These are phyloP conservation scores for Melanomma pulvis-pyrius DNA, from an alignment of 495 filamentous ascomycete species.

Conservation along the genomic window DNA sequence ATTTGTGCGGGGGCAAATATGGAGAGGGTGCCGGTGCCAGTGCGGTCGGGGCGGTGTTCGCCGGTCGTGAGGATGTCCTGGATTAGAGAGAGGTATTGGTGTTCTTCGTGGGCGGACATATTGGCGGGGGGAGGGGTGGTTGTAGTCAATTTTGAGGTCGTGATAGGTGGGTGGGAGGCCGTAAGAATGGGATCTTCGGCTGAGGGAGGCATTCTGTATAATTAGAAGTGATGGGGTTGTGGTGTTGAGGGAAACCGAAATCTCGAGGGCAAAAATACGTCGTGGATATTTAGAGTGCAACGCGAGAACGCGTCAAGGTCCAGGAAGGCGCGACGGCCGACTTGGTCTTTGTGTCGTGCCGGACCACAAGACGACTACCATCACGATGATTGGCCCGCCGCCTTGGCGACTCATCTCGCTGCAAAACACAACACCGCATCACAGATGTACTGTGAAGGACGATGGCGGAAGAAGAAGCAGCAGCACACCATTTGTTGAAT, in stretches of 20 bases:
- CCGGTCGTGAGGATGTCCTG: slow-evolving; percentile 72
- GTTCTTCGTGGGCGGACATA: slow-evolving; percentile 43
- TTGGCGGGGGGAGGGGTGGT: background rate
- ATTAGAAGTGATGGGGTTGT: background rate
- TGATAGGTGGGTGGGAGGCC: background rate
- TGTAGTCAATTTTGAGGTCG: background rate
- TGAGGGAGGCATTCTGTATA: slow-evolving; percentile 27
- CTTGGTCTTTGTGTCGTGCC: slow-evolving; percentile 2
- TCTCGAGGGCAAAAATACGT: background rate
- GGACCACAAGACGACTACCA: background rate
- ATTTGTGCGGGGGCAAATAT: slow-evolving; percentile 85
- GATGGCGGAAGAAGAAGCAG: slow-evolving; percentile 31
- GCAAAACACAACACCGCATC: slow-evolving; percentile 8
- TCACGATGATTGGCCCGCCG: background rate
- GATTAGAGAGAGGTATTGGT: slow-evolving; percentile 56
- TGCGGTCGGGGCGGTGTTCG: slow-evolving; percentile 82
- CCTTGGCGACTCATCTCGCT: slow-evolving; percentile 6
- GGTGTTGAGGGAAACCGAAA: background rate
- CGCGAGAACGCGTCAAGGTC: background rate
- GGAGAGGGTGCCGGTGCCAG: slow-evolving; percentile 88
- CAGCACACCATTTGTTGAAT: slow-evolving; percentile 40
- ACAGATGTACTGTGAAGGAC: background rate
- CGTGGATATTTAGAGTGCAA: background rate
- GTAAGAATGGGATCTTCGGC: slow-evolving; percentile 14
- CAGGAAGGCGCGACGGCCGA: slow-evolving; percentile 24